Conservation (phyloP, 805 yeast genomes). For the Candida hungchunana region DNA sequence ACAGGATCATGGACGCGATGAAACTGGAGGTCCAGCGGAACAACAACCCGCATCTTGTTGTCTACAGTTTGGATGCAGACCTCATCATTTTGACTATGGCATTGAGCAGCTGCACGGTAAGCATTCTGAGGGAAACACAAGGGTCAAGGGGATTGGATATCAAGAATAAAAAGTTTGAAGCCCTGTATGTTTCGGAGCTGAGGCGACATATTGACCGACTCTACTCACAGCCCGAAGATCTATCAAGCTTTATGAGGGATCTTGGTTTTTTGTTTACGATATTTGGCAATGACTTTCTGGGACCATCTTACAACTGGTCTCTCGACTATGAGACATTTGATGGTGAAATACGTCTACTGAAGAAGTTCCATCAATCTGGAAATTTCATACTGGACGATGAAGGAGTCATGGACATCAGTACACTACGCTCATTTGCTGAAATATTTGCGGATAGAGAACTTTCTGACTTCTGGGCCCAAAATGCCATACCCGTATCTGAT, state of each 20-base stretch:
- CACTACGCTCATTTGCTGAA: too few species aligned
- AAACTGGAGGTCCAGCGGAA: too few species aligned
- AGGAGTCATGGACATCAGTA: too few species aligned
- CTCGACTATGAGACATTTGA: slow-evolving; percentile 36
- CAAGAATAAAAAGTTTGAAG: slow-evolving; percentile 48
- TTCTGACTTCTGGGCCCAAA: too few species aligned
- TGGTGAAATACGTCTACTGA: too few species aligned
- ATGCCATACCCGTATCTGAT: too few species aligned
- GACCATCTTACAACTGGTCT: slow-evolving; percentile 85
- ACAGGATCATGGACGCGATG: slow-evolving; percentile 93
- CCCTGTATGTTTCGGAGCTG: background rate
- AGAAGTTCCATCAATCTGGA: too few species aligned
- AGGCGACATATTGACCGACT: background rate
- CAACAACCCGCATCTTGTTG: slow-evolving; percentile 77
- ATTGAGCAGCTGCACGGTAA: slow-evolving; percentile 81
- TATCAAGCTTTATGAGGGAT: slow-evolving; percentile 53
- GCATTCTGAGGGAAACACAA: slow-evolving; percentile 66
- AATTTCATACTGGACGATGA: too few species aligned
- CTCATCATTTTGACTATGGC: slow-evolving; percentile 83
- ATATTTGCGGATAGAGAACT: too few species aligned
- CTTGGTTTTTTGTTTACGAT: slow-evolving; percentile 82
- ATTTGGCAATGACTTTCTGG: slow-evolving; percentile 94
- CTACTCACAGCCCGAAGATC: slow-evolving; percentile 23
- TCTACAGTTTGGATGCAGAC: slow-evolving; percentile 91
- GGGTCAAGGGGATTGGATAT: slow-evolving; percentile 53